These are phyloP conservation scores for Anisodus tanguticus DNA, from an alignment of 257 asterid genomes.

Conservation along the genomic window DNA sequence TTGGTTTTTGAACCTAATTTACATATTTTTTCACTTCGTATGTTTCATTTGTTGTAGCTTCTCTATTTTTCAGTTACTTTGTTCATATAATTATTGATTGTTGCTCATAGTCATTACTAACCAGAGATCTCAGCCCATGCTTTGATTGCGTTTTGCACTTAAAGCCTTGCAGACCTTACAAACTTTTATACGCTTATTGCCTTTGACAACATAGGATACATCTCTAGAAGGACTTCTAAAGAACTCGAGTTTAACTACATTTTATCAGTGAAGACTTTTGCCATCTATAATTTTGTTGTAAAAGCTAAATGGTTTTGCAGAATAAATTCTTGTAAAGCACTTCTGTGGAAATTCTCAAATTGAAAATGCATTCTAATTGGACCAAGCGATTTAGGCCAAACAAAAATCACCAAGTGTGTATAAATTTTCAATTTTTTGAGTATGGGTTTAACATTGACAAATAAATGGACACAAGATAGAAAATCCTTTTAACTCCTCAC, in stretches of 20 bases:
- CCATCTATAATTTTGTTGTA: background rate
- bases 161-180: background rate
- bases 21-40: background rate
- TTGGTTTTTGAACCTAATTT: background rate
- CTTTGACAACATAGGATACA: background rate
- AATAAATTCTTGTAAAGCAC: background rate
- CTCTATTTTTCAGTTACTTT: background rate
- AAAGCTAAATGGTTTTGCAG: background rate
- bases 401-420: background rate
- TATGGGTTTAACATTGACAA: background rate
- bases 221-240: background rate
- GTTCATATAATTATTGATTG: background rate
- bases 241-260: background rate
- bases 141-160: background rate
- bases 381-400: background rate
- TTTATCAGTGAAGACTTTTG: background rate
- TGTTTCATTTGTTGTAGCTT: background rate
- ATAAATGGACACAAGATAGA: background rate
- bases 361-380: background rate
- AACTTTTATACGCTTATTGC: background rate
- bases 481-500: background rate
- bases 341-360: background rate
- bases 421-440: background rate
- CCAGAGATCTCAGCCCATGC: background rate
- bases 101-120: background rate